Conservation (phyloP, 208 protist species). For the Borovskyia barvae region DNA sequence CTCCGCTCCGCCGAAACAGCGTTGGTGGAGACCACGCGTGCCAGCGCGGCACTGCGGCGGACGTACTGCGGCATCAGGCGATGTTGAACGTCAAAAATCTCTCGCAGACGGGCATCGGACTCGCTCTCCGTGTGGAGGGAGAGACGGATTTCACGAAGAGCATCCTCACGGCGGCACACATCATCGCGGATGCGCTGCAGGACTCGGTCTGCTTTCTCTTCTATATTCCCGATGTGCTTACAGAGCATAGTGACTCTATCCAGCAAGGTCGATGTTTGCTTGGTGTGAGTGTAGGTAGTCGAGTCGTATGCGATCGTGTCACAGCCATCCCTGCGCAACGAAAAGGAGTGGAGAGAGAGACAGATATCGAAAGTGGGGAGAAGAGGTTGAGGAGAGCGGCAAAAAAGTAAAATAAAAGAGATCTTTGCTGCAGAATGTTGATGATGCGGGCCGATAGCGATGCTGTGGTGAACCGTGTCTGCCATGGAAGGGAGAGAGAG, state of each 20-base stretch:
- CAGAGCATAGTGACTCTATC: conserved; percentile 11
- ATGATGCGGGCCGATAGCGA: too few relatives aligned
- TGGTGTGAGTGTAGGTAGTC: too few relatives aligned
- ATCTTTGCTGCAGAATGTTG: too few relatives aligned
- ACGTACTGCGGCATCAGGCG: conserved; percentile 50
- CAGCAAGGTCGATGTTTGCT: too few relatives aligned
- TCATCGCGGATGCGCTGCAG: conserved; percentile 49
- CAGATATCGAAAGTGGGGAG: neutral
- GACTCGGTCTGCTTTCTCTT: conserved; percentile 52
- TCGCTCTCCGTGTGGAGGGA: conserved; percentile 27
- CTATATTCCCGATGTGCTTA: conserved; percentile 39
- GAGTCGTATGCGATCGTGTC: too few relatives aligned
- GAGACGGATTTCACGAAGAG: conserved; percentile 35
- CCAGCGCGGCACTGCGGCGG: conserved; percentile 36
- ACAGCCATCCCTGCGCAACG: too few relatives aligned
- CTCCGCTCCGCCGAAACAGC: conserved; percentile 53
- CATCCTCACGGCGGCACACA: conserved; percentile 43
- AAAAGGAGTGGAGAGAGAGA: too few relatives aligned
- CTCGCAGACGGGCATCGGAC: conserved; percentile 22
- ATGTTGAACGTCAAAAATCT: conserved; percentile 42
- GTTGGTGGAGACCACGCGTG: conserved; percentile 44
- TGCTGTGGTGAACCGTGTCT: too few relatives aligned
- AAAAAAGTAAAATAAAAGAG: too few relatives aligned
- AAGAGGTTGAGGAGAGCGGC: neutral
- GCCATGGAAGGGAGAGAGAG: too few relatives aligned